A percentile compares a stretch with the other conserved stretches of the same genome.
phyloP scores from a whole-genome alignment of 306 rosid species.

The Trifolium subterraneum region DNA sequence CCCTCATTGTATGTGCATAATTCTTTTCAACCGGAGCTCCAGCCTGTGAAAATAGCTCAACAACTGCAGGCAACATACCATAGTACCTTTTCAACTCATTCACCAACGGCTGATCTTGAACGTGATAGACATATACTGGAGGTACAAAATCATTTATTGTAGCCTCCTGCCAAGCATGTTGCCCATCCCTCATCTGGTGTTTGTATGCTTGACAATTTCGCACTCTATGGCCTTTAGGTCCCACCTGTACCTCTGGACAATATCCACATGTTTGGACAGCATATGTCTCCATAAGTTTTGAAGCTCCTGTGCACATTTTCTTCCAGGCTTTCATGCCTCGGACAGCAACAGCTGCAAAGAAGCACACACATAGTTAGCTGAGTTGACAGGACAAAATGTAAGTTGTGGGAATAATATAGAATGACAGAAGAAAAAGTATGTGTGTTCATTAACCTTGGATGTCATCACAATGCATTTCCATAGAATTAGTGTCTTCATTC shows the following conservation, averaged over 20 bases:
- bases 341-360: constrained; percentile 56
- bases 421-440: constrained; percentile 7
- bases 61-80: constrained; percentile 68
- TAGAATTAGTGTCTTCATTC: constrained; percentile 32
- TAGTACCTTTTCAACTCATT: constrained; percentile 66
- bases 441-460: constrained; percentile 53
- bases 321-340: constrained; percentile 74
- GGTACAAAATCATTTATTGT: constrained; percentile 62
- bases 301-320: constrained; percentile 57
- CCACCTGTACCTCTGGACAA: constrained; percentile 80
- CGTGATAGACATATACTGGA: constrained; percentile 69
- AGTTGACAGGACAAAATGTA: constrained; percentile 7
- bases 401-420: neutral
- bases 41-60: constrained; percentile 70
- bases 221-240: constrained; percentile 76
- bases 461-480: constrained; percentile 47
- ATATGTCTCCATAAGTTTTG: constrained; percentile 64
- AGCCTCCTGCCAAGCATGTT: constrained; percentile 84
- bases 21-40: constrained; percentile 54
- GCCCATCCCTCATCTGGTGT: constrained; percentile 88
- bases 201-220: constrained; percentile 73
- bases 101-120: constrained; percentile 56
- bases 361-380: constrained; percentile 28
- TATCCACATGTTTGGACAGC: constrained; percentile 76
- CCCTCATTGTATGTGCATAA: constrained; percentile 58